Conservation (phyloP, 75 land plant species). For the Azolla pinnata region DNA sequence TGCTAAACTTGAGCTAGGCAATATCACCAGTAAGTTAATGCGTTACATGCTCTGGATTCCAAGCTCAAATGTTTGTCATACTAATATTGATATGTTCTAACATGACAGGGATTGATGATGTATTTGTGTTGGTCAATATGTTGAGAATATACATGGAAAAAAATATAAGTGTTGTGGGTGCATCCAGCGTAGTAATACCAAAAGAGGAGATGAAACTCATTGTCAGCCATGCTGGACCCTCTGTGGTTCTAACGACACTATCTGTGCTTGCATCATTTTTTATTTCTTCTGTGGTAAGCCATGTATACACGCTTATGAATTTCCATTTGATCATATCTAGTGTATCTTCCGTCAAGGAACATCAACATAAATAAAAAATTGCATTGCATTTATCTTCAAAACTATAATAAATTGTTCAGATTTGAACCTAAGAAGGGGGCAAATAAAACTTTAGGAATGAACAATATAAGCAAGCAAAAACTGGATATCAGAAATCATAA, state of each 20-base stretch:
- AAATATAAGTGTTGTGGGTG: slow-evolving; percentile 7
- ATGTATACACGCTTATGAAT: background rate
- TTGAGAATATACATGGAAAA: slow-evolving; percentile 25
- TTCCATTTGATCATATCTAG: slow-evolving; percentile 31
- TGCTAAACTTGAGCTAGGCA: background rate
- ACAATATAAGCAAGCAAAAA: too few relatives aligned
- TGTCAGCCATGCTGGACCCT: slow-evolving; percentile 38
- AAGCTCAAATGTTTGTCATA: too few relatives aligned
- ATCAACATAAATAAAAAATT: slow-evolving; percentile 2
- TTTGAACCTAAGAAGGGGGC: too few relatives aligned
- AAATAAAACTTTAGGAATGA: too few relatives aligned
- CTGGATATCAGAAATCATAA: too few relatives aligned
- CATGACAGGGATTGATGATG: slow-evolving; percentile 49
- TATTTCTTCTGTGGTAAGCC: slow-evolving; percentile 34
- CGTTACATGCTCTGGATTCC: too few relatives aligned
- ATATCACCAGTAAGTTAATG: too few relatives aligned
- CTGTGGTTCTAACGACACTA: slow-evolving; percentile 40
- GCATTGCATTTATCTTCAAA: too few relatives aligned
- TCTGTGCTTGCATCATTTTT: slow-evolving; percentile 40
- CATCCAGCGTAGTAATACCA: slow-evolving; percentile 4
- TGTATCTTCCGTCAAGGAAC: background rate
- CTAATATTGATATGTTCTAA: too few relatives aligned
- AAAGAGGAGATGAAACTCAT: slow-evolving; percentile 31
- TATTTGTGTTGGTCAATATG: slow-evolving; percentile 36
- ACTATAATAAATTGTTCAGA: too few relatives aligned